A percentile compares a stretch with the other conserved stretches of the same genome.
phyloP scores from a whole-genome alignment of 257 asterid species.

The Fraxinus cuspidata region DNA sequence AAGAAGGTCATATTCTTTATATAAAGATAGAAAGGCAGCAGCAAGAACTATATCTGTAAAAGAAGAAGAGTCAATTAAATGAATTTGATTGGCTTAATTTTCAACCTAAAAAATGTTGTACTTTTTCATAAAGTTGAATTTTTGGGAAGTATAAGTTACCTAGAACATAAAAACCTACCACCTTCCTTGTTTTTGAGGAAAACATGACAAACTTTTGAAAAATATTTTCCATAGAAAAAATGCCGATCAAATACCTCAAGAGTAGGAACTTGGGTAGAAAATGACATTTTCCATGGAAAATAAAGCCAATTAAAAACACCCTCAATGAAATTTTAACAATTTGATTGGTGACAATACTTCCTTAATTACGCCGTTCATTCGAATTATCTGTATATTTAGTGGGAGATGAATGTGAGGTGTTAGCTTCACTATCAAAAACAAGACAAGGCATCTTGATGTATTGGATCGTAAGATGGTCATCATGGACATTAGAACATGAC shows the following conservation, averaged over 20 bases:
- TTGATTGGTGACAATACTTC: background rate
- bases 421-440: background rate
- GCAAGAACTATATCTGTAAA: background rate
- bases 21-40: background rate
- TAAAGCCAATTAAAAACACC: no score
- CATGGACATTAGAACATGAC: conserved; percentile 9
- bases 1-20: background rate
- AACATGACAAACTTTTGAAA: no score
- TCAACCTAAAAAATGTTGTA: no score
- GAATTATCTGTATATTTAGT: background rate
- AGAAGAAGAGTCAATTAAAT: background rate
- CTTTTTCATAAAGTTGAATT: no score
- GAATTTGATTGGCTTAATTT: no score
- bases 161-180: no score
- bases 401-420: background rate
- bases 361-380: background rate
- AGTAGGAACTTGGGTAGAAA: no score
- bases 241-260: no score
- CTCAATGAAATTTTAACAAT: background rate
- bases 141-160: no score
- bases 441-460: background rate
- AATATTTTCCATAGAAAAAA: no score
- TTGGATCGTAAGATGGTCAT: background rate
- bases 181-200: no score
- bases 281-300: no score